A percentile compares a stretch with the other conserved stretches of the same genome.
Conservation (phyloP, 2,329 filamentous ascomycete species). For the Bipolaris sorokiniana region DNA sequence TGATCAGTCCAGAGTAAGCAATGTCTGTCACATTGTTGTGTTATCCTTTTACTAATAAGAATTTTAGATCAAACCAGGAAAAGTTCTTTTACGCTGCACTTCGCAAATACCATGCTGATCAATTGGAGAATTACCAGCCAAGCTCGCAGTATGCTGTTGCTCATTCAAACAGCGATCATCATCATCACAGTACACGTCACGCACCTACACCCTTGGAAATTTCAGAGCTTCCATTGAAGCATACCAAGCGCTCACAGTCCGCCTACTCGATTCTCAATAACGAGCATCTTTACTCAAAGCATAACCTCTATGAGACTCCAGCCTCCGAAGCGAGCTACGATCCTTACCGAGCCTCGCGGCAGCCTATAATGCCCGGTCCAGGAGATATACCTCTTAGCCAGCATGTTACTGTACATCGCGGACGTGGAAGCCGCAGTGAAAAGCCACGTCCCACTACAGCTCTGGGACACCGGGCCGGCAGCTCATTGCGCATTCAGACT, state of each 20-base stretch:
- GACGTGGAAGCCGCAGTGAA: conserved; percentile 42
- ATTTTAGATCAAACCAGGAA: conserved; percentile 77
- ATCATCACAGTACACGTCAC: conserved; percentile 53
- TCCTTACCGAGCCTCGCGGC: conserved; percentile 75
- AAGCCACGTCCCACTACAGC: conserved; percentile 46
- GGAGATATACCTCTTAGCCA: conserved; percentile 63
- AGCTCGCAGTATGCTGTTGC: conserved; percentile 67
- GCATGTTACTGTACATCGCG: conserved; percentile 72
- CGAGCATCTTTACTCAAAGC: conserved; percentile 56
- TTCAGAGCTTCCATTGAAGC: conserved; percentile 43
- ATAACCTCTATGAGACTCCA: conserved; percentile 59
- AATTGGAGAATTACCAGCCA: conserved; percentile 82
- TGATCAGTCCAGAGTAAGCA: conserved; percentile 59
- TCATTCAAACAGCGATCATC: conserved; percentile 91
- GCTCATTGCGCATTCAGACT: conserved; percentile 52
- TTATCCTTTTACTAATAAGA: conserved; percentile 3
- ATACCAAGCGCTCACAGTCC: conserved; percentile 57
- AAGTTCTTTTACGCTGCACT: conserved; percentile 92
- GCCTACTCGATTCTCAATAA: conserved; percentile 64
- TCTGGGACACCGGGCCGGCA: conserved; percentile 50
- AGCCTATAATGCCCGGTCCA: conserved; percentile 51
- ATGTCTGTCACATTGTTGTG: no score
- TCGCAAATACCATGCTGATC: conserved; percentile 78
- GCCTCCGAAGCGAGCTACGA: conserved; percentile 73
- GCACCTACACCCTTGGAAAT: conserved; percentile 35